phyloP scores from a whole-genome alignment of 2,329 filamentous ascomycete genomes.

The Aspergillus flavus region DNA sequence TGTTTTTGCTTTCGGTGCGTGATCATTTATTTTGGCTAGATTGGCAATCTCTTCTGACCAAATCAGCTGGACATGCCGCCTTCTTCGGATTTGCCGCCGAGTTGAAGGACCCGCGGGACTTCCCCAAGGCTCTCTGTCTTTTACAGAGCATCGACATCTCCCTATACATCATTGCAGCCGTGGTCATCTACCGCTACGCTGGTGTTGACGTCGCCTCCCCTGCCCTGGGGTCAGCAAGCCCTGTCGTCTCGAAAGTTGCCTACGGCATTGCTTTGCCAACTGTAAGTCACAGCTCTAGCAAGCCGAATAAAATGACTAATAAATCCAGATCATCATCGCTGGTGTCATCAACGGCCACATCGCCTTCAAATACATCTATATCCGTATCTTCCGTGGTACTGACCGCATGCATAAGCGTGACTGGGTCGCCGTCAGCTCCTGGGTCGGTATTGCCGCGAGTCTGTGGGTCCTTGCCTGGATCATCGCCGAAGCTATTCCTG shows the following conservation, averaged over 20 bases:
- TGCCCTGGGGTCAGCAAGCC: slow-evolving; percentile 65
- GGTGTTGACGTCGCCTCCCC: slow-evolving; percentile 65
- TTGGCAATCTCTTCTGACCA: slow-evolving; percentile 56
- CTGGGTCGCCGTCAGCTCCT: slow-evolving; percentile 55
- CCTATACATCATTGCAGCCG: slow-evolving; percentile 67
- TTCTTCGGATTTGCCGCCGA: slow-evolving; percentile 70
- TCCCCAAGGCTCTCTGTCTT: slow-evolving; percentile 63
- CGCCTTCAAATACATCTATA: slow-evolving; percentile 67
- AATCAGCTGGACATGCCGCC: slow-evolving; percentile 62
- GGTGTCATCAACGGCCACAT: slow-evolving; percentile 72
- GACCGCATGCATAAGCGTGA: slow-evolving; percentile 58
- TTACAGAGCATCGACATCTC: slow-evolving; percentile 62
- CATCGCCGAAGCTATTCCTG: slow-evolving; percentile 69
- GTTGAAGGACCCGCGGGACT: slow-evolving; percentile 62
- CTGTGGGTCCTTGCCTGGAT: slow-evolving; percentile 67
- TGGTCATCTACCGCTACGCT: slow-evolving; percentile 69
- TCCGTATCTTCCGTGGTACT: slow-evolving; percentile 63
- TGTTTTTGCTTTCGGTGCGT: slow-evolving; percentile 67
- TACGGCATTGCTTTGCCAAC: slow-evolving; percentile 71
- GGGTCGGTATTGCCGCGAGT: slow-evolving; percentile 58
- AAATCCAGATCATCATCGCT: slow-evolving; percentile 62
- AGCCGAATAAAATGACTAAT: not conserved
- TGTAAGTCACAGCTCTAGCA: slow-evolving; percentile 23
- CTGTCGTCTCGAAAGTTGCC: slow-evolving; percentile 62
- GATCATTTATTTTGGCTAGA: slow-evolving; percentile 46